A percentile compares a stretch with the other conserved stretches of the same genome.
phyloP scores from a whole-genome alignment of 2,329 filamentous ascomycete genomes.

The Eutypella sp. region DNA sequence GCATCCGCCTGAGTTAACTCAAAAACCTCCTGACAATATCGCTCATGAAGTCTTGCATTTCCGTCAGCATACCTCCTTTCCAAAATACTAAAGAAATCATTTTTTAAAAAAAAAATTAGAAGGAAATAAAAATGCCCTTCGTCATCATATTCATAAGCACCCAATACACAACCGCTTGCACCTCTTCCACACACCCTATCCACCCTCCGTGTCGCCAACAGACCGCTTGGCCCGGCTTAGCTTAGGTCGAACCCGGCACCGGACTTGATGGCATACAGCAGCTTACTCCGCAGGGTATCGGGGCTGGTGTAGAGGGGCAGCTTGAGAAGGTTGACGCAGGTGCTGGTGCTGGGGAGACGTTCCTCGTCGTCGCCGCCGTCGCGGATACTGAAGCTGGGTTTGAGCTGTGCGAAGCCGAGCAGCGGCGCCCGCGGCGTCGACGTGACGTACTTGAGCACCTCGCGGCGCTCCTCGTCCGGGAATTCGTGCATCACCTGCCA shows the following conservation, averaged over 20 bases:
- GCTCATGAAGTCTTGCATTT: no score
- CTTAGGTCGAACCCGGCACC: conserved; percentile 89
- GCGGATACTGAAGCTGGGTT: conserved; percentile 82
- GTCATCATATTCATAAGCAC: no score
- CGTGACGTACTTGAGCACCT: conserved; percentile 93
- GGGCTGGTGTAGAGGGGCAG: conserved; percentile 73
- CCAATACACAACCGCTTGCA: no score
- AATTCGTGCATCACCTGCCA: conserved; percentile 83
- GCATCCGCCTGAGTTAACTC: no score
- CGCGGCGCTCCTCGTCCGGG: conserved; percentile 69
- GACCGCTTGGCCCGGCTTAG: no score
- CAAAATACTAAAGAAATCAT: no score
- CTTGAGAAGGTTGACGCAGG: conserved; percentile 92
- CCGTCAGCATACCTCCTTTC: no score
- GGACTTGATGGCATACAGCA: conserved; percentile 84
- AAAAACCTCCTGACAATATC: no score
- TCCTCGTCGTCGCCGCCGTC: conserved; percentile 74
- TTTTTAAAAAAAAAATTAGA: no score
- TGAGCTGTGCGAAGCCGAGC: conserved; percentile 80
- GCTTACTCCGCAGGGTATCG: conserved; percentile 64
- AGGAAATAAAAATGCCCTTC: no score
- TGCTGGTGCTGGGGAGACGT: conserved; percentile 86
- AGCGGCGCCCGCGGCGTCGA: conserved; percentile 87
- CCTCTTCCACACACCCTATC: no score
- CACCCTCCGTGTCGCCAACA: no score